Evolutionary conservation across 768 basidiomycete genomes (phyloP).

Genomic region (Suillus plorans): DNA sequence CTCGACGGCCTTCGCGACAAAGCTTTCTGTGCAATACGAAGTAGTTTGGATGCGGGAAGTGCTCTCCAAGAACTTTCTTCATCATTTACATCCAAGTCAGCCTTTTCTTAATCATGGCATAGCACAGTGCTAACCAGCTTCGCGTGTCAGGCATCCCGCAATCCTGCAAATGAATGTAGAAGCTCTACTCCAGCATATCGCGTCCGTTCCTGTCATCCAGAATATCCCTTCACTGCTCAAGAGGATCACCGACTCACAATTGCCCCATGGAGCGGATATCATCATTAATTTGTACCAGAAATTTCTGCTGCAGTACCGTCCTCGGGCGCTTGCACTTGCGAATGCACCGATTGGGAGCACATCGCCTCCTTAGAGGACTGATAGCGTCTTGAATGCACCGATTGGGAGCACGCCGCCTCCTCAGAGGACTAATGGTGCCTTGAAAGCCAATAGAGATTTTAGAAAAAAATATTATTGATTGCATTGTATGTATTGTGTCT

Average conservation of each 20-base stretch:
- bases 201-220: conserved; percentile 14
- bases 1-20: conserved; percentile 16
- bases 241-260: conserved; percentile 15
- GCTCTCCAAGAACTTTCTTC: conserved; percentile 23
- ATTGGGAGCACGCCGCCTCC: too few relatives aligned
- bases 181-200: conserved; percentile 16
- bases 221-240: conserved; percentile 14
- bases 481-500: too few relatives aligned
- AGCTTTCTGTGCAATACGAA: conserved; percentile 20
- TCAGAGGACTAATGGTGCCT: too few relatives aligned
- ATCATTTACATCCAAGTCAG: conserved; percentile 13
- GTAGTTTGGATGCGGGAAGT: conserved; percentile 21
- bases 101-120: too few relatives aligned
- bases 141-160: conserved; percentile 7
- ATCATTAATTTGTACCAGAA: conserved; percentile 20
- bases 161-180: conserved; percentile 27
- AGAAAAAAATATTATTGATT: background rate
- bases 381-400: too few relatives aligned
- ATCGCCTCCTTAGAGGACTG: too few relatives aligned
- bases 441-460: too few relatives aligned
- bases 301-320: conserved; percentile 12
- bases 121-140: too few relatives aligned
- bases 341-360: background rate
- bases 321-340: background rate
- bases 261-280: conserved; percentile 24